These are phyloP conservation scores for Gracilaria domingensis DNA, from an alignment of 23 red algal species.

Conservation along the genomic window DNA sequence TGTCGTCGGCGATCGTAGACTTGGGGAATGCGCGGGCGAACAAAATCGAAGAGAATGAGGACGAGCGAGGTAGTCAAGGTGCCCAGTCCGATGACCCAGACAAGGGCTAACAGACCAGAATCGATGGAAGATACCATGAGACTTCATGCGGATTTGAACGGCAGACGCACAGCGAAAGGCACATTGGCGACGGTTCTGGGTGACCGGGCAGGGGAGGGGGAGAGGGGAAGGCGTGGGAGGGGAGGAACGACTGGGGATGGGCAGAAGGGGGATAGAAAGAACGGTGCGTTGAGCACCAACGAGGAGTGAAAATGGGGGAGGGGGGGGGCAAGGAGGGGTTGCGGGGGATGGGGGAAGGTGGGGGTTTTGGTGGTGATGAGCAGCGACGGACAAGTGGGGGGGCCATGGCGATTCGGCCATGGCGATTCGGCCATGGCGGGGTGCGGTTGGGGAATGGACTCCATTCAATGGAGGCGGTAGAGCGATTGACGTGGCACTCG, in stretches of 20 bases:
- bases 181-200: neutral
- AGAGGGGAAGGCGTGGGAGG: neutral
- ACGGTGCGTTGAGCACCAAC: no score
- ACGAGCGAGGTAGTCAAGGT: slow-evolving; percentile 14
- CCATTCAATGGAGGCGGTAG: no score
- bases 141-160: neutral
- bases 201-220: neutral
- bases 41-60: slow-evolving; percentile 62
- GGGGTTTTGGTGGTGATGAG: neutral
- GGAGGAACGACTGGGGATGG: no score
- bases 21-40: slow-evolving; percentile 43
- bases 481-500: slow-evolving; percentile 8
- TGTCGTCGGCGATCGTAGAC: slow-evolving; percentile 55
- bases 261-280: no score
- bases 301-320: no score
- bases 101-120: slow-evolving; percentile 13
- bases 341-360: neutral
- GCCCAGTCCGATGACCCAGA: slow-evolving; percentile 43
- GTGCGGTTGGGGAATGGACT: neutral
- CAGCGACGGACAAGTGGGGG: neutral
- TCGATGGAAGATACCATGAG: slow-evolving; percentile 31
- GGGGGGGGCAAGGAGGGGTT: neutral
- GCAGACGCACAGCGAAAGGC: neutral
- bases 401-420: neutral
- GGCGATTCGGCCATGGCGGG: neutral